Base-by-base conservation (phyloP, 208 protist genomes). In the Trypanosoma cruzi region DNA sequence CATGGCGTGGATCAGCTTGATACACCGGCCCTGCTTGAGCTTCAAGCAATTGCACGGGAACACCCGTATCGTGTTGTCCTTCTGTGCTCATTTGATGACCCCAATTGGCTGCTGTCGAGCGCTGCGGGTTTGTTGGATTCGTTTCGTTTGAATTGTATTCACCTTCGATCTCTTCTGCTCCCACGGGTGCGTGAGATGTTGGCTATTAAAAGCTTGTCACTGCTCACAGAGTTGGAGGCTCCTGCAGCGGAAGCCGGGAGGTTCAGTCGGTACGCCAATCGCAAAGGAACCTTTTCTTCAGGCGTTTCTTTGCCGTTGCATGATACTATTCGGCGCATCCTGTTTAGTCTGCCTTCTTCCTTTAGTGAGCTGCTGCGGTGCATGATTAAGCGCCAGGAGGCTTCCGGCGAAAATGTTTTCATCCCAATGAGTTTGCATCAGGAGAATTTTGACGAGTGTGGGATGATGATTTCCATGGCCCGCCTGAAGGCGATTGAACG, bases 291-390 rank as follows among this genome's bases (percentile, higher is more conserved):
- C 16, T 29, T 53, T 29, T 4, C 1, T 14, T 53, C 63, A 20
- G 55, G 67, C 26, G 50, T 34, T 13, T 32, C 31, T 16, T 68
- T 91, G 3, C 87, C 86, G 2, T 60, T 92, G 60, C 79, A 86
- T n/a, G 90, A 96, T 65, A 96, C 90, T 5, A 81, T 96, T 58
- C 75, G 82, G 24, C 87, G 90, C 50, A 77, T 93, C 34, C 77
- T 96, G 7, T 84, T 83, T 68, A 92, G 86, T 60, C 68, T 96
- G 0, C 90, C 90, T 2, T 58, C 66, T 4, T 68, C 79, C 31
- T 96, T 96, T 66, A 79, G 68, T 50, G 67, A 80, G n/a, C 70
- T 92, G 22, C 64, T 96, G 44, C 76, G 76, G 24, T 73, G 87
- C 24, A 69, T 94, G 57, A 75, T 96, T 44, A 75, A 81, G 11